Conservation (phyloP, 129 eudicot species). For the Scalesia atractyloides region DNA sequence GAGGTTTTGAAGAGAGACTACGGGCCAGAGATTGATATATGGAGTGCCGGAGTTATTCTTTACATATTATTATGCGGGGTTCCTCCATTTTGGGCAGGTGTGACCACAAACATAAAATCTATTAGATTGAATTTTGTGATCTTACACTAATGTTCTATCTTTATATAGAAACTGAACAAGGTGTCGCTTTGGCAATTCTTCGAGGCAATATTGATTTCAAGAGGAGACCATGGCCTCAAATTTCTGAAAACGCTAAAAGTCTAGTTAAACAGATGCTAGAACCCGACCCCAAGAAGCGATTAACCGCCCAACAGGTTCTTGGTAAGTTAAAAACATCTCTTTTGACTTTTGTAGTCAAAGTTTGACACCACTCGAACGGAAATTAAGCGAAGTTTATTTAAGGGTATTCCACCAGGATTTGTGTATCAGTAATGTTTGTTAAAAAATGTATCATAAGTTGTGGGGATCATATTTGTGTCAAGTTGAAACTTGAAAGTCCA, state of each 20-base stretch:
- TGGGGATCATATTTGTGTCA: neutral
- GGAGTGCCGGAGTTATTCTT: conserved; percentile 96
- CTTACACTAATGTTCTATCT: neutral
- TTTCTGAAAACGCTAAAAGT: conserved; percentile 85
- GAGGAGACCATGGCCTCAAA: conserved; percentile 98
- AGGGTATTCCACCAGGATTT: neutral
- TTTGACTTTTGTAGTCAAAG: conserved; percentile 13
- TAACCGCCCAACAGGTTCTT: conserved; percentile 94
- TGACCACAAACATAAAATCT: conserved; percentile 8
- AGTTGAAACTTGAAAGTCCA: neutral
- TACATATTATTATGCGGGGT: conserved; percentile 93
- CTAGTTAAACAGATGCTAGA: conserved; percentile 92
- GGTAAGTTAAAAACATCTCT: conserved; percentile 50
- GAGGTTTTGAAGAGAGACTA: conserved; percentile 84
- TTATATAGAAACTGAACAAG: conserved; percentile 86
- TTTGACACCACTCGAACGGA: neutral
- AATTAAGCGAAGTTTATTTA: neutral
- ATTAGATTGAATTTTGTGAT: neutral
- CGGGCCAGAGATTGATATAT: conserved; percentile 89
- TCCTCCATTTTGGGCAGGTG: conserved; percentile 99
- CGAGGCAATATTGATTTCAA: conserved; percentile 88
- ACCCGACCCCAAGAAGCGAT: conserved; percentile 79
- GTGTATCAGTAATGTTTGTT: neutral
- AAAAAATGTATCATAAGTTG: neutral
- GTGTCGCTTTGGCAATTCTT: conserved; percentile 86